Evolutionary conservation across 2,329 filamentous ascomycete species (phyloP).

Genomic region (Pseudocercospora macadamiae): DNA sequence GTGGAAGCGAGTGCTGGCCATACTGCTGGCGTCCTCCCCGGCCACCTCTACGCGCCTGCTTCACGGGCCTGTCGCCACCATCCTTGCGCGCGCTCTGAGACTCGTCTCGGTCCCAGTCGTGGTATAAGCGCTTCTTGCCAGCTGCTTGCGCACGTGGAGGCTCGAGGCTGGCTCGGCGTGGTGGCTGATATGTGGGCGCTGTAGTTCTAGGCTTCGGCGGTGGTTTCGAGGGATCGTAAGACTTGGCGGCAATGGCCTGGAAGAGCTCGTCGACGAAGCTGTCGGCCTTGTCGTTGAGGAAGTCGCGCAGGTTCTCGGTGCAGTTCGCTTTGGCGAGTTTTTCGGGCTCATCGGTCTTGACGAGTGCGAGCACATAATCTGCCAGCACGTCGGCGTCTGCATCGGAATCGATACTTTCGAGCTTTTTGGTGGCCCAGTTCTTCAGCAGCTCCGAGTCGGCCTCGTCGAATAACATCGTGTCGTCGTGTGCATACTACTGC

Average conservation of each 20-base stretch:
- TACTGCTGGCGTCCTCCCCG: conserved; percentile 35
- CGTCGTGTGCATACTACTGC: no score
- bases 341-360: conserved; percentile 69
- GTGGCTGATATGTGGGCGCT: conserved; percentile 17
- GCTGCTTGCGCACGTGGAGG: conserved; percentile 31
- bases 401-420: conserved; percentile 71
- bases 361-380: conserved; percentile 79
- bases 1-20: conserved; percentile 31
- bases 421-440: conserved; percentile 75
- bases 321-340: conserved; percentile 69
- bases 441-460: conserved; percentile 64
- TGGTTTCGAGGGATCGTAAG: conserved; percentile 38
- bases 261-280: conserved; percentile 74
- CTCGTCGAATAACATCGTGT: conserved; percentile 58
- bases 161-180: conserved; percentile 29
- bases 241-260: conserved; percentile 62
- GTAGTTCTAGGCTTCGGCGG: conserved; percentile 23
- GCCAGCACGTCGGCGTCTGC: conserved; percentile 80
- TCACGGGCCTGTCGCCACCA: conserved; percentile 54
- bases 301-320: conserved; percentile 73
- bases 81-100: conserved; percentile 37
- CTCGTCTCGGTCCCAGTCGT: conserved; percentile 57
- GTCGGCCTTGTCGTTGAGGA: conserved; percentile 67
- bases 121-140: conserved; percentile 59
- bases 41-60: conserved; percentile 63